phyloP scores from a whole-genome alignment of 176 grass and related monocot genomes.

The Dendrocalamus sinicus region DNA sequence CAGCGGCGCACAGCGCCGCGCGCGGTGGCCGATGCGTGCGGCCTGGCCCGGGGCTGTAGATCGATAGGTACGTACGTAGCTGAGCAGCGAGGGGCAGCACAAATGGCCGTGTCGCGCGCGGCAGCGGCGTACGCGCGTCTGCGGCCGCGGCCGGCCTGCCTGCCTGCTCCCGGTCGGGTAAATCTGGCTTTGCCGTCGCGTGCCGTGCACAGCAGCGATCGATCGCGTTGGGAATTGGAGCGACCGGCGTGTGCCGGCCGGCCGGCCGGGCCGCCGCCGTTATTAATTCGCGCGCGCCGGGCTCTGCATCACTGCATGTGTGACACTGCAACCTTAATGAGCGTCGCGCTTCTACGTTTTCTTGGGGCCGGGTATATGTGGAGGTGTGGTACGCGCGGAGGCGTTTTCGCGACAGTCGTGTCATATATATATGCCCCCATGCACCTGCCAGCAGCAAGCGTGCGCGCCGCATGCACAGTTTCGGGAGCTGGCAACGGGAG shows the following conservation, averaged over 20 bases:
- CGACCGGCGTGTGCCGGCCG: conserved; percentile 20
- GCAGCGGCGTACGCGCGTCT: neutral
- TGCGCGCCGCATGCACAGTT: neutral
- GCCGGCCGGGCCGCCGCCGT: neutral
- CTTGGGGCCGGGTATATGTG: neutral
- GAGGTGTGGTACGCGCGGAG: neutral
- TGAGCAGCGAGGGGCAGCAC: neutral
- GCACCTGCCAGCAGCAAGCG: neutral
- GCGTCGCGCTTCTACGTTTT: neutral
- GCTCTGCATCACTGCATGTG: neutral
- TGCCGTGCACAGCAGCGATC: neutral
- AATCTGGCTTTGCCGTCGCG: neutral
- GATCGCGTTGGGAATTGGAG: conserved; percentile 21
- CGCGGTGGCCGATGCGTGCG: neutral
- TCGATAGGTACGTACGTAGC: neutral
- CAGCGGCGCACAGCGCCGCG: conserved; percentile 1
- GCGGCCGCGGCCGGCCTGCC: neutral
- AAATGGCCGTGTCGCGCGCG: neutral
- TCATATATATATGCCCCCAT: neutral
- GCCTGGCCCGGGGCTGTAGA: neutral
- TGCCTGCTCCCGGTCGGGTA: neutral
- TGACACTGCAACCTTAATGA: neutral
- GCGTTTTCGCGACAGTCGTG: neutral
- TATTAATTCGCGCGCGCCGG: neutral
- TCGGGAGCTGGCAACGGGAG: neutral